Percentiles rank a stretch among this genome's conserved stretches.
Evolutionary conservation across 148 eudicot genomes (phyloP).

Genomic region (Agrostemma githago): DNA sequence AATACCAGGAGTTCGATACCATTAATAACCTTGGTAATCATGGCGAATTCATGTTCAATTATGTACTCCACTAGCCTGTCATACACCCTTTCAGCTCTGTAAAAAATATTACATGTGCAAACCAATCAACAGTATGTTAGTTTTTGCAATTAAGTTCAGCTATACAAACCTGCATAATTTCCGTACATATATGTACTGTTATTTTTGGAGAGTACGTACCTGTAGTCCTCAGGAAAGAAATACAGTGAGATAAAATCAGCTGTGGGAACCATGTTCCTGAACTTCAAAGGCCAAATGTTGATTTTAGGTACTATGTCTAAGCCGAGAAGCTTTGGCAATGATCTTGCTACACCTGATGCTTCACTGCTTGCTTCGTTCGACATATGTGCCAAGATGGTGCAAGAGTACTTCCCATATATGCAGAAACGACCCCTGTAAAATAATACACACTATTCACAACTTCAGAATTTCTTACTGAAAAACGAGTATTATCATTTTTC

Average conservation of each 20-base stretch:
- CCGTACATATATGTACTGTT: background rate
- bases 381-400: constrained; percentile 20
- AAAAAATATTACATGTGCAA: background rate
- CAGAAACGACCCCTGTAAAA: constrained; percentile 23
- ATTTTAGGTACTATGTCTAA: constrained; percentile 23
- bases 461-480: background rate
- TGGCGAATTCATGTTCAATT: constrained; percentile 18
- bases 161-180: too few relatives aligned
- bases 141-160: background rate
- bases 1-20: constrained; percentile 23
- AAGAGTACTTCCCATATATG: constrained; percentile 15
- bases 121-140: background rate
- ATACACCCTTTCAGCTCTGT: constrained; percentile 28
- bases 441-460: constrained; percentile 1
- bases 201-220: constrained; percentile 13
- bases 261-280: constrained; percentile 19
- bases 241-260: constrained; percentile 14
- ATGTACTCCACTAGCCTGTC: constrained; percentile 28
- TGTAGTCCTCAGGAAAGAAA: constrained; percentile 27
- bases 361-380: constrained; percentile 14
- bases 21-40: constrained; percentile 18
- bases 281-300: constrained; percentile 26
- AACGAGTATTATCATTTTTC: too few relatives aligned
- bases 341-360: constrained; percentile 18
- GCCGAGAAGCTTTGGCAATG: constrained; percentile 21